Evolutionary conservation across 78 protist species (phyloP).

Genomic region (Capsaspora owczarzaki): DNA sequence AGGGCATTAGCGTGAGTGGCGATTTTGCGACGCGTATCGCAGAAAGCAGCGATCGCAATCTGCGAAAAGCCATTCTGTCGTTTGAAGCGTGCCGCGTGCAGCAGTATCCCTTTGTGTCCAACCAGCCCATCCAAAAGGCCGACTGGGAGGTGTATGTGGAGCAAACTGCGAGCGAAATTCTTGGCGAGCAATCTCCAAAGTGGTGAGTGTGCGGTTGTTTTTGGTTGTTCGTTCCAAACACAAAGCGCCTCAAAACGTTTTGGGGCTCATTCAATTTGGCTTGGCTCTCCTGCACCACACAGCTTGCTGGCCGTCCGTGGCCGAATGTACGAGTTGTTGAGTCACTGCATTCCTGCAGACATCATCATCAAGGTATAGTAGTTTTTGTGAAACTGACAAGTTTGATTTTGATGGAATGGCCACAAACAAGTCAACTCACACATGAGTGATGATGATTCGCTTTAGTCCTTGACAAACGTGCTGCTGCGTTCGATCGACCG

Average conservation of each 20-base stretch:
- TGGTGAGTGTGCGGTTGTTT: constrained; percentile 6
- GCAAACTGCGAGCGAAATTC: constrained; percentile 45
- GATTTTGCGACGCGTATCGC: constrained; percentile 5
- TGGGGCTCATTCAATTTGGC: background rate
- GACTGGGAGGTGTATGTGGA: constrained; percentile 81
- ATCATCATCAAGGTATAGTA: constrained; percentile 69
- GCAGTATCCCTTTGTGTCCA: constrained; percentile 30
- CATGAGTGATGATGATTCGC: no score
- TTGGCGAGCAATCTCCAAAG: constrained; percentile 67
- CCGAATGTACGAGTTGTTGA: constrained; percentile 81
- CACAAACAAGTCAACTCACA: no score
- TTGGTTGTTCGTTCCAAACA: background rate
- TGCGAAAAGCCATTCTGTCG: constrained; percentile 78
- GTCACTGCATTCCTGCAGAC: constrained; percentile 90
- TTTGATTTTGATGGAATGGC: no score
- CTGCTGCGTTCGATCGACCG: no score
- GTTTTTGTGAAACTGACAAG: background rate
- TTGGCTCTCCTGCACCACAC: background rate
- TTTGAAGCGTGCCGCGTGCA: constrained; percentile 64
- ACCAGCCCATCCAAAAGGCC: constrained; percentile 26
- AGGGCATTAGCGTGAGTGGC: constrained; percentile 25
- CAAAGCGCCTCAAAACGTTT: no score
- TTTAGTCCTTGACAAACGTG: no score
- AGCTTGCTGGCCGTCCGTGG: constrained; percentile 57
- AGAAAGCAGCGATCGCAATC: constrained; percentile 53